Percentiles rank a stretch among this genome's conserved stretches.
Conservation (phyloP, 306 rosid species). For the Abrus pulchellus region DNA sequence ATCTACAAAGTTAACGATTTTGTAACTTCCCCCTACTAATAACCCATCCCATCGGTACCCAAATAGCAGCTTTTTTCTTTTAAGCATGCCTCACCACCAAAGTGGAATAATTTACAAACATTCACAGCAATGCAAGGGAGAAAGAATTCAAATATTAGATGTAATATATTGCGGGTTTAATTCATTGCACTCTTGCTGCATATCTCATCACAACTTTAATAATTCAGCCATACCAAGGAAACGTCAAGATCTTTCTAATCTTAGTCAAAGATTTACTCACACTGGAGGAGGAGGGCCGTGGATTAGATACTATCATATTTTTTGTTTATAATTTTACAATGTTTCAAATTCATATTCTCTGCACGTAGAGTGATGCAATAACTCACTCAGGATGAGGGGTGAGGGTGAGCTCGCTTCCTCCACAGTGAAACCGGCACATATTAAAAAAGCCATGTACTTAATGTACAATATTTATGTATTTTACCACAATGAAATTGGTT, state of each 20-base stretch:
- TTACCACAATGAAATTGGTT: too few species aligned
- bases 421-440: too few species aligned
- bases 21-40: conserved; percentile 32
- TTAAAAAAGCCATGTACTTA: too few species aligned
- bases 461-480: too few species aligned
- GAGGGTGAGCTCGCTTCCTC: too few species aligned
- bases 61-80: neutral
- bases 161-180: neutral
- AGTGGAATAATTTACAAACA: conserved; percentile 1
- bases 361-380: neutral
- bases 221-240: neutral
- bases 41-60: conserved; percentile 41
- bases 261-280: neutral
- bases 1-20: conserved; percentile 45
- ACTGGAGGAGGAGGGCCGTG: neutral
- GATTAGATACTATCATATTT: neutral
- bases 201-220: conserved; percentile 22
- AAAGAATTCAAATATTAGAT: neutral
- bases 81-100: neutral
- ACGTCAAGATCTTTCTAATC: neutral
- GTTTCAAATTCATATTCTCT: neutral
- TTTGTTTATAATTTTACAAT: neutral
- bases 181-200: neutral
- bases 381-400: neutral
- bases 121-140: neutral